Conservation (phyloP, 345 rosid species). For the Balakata baccata region DNA sequence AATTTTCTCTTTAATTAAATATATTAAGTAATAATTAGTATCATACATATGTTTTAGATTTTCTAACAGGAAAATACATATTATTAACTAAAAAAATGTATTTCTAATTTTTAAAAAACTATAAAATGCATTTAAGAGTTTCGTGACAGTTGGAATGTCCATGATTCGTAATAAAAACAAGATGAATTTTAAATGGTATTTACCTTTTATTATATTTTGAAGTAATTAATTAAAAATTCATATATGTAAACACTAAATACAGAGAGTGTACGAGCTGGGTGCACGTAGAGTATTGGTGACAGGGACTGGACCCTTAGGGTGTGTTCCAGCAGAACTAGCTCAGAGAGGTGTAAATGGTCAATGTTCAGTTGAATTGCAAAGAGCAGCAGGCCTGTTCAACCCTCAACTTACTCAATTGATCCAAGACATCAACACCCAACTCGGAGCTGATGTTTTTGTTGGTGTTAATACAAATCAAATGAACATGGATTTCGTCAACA, state of each 20-base stretch:
- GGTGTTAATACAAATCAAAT: slow-evolving; percentile 50
- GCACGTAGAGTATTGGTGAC: slow-evolving; percentile 83
- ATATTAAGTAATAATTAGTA: no score
- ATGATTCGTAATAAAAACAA: no score
- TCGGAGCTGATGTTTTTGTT: slow-evolving; percentile 53
- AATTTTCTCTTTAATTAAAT: no score
- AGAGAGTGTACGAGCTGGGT: slow-evolving; percentile 63
- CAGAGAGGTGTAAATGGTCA: slow-evolving; percentile 50
- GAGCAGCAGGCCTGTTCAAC: slow-evolving; percentile 59
- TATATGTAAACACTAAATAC: not conserved
- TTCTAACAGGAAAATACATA: no score
- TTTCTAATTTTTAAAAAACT: no score
- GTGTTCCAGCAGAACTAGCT: slow-evolving; percentile 73
- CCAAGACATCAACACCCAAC: slow-evolving; percentile 42
- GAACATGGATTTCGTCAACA: slow-evolving; percentile 51
- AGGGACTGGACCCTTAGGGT: slow-evolving; percentile 81
- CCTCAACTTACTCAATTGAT: slow-evolving; percentile 58
- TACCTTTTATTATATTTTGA: no score
- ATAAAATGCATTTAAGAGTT: no score
- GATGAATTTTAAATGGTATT: no score
- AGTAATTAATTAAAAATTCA: no score
- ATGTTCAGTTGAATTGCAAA: slow-evolving; percentile 51
- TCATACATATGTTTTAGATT: no score
- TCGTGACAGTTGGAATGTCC: no score
- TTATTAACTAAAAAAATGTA: no score